These are phyloP conservation scores for Heimioporus retisporus DNA, from an alignment of 1,284 basidiomycete species.

Conservation along the genomic window DNA sequence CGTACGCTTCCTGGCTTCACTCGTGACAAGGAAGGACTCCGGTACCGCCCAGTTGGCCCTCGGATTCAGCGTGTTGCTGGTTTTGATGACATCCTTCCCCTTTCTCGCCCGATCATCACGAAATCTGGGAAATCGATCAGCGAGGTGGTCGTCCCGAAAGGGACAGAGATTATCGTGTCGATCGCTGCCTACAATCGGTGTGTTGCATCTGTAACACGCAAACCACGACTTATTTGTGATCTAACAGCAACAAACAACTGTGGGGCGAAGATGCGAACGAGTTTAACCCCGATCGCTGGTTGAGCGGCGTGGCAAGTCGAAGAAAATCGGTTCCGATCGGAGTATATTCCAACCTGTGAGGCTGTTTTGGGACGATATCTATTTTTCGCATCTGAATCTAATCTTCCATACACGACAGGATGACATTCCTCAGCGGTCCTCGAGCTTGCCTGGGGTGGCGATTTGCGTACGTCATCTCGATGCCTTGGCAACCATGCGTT, in stretches of 20 bases:
- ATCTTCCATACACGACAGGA: conserved; percentile 32
- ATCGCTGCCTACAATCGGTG: conserved; percentile 52
- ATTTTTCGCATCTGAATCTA: neutral
- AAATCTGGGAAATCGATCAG: conserved; percentile 42
- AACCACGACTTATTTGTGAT: neutral
- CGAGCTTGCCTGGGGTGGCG: conserved; percentile 61
- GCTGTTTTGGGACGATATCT: neutral
- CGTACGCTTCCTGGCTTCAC: no score
- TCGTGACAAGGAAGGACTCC: conserved; percentile 48
- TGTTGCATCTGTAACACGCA: neutral
- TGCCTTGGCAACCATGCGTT: neutral
- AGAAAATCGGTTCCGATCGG: conserved; percentile 54
- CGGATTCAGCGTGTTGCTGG: conserved; percentile 41
- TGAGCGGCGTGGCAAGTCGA: conserved; percentile 41
- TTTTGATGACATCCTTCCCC: conserved; percentile 49
- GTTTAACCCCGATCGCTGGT: conserved; percentile 64
- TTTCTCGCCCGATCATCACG: conserved; percentile 52
- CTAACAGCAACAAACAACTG: conserved; percentile 50
- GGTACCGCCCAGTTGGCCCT: conserved; percentile 43
- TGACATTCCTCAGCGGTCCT: conserved; percentile 56
- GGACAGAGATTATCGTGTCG: conserved; percentile 45
- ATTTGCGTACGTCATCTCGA: conserved; percentile 43
- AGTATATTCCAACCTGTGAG: conserved; percentile 63
- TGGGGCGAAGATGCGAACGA: conserved; percentile 61
- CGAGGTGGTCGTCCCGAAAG: conserved; percentile 43